Percentiles rank a stretch among this genome's conserved stretches.
Conservation (phyloP, 2,329 filamentous ascomycete species). For the Ceratocystis variospora region DNA sequence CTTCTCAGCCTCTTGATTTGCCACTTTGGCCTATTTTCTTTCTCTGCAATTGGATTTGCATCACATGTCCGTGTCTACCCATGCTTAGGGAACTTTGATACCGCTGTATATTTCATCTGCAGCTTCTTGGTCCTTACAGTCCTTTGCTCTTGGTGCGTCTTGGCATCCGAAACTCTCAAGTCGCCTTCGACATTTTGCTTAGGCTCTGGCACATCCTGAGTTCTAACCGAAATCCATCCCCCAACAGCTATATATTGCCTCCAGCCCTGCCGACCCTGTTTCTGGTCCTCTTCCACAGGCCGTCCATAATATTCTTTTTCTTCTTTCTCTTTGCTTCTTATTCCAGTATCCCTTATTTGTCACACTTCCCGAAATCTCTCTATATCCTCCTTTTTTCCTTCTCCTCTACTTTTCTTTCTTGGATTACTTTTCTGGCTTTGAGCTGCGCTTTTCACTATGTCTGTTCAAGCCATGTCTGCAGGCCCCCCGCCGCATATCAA, state of each 20-base stretch:
- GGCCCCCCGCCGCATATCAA: conserved; percentile 1
- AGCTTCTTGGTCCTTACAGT: background rate
- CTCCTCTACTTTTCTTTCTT: background rate
- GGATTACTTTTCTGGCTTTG: background rate
- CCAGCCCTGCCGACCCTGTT: background rate
- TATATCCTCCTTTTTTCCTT: background rate
- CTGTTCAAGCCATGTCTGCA: conserved; percentile 3
- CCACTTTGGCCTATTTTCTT: conserved; percentile 6
- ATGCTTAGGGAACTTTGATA: background rate
- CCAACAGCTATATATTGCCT: background rate
- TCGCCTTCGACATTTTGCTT: background rate
- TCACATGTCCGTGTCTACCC: conserved; percentile 7
- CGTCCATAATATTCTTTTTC: background rate
- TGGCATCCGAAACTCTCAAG: conserved; percentile 2
- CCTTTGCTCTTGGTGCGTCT: background rate
- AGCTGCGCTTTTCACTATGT: conserved; percentile 1
- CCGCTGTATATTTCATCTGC: background rate
- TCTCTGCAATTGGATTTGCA: conserved; percentile 4
- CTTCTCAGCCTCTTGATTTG: conserved; percentile 6
- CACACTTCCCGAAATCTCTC: background rate
- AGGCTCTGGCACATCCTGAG: background rate
- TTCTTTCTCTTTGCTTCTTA: background rate
- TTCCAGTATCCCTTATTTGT: background rate
- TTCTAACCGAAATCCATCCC: background rate
- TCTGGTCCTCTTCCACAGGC: background rate